These are phyloP conservation scores for Quillaja saponaria DNA, from an alignment of 306 rosid genomes.

Conservation along the genomic window DNA sequence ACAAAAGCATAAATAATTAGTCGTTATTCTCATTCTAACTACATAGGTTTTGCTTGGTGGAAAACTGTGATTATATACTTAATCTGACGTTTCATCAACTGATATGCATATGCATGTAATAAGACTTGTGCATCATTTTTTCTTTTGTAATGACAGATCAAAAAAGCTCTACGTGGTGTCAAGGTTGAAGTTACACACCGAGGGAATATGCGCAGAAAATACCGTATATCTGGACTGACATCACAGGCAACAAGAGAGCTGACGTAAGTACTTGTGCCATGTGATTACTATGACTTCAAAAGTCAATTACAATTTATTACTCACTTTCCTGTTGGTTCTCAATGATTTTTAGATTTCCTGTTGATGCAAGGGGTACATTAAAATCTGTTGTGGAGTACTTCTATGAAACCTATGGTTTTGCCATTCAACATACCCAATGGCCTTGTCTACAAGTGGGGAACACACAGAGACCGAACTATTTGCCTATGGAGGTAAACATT, in stretches of 20 bases:
- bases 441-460: slow-evolving; percentile 98
- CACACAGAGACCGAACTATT: slow-evolving; percentile 81
- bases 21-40: too few species aligned
- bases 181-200: slow-evolving; percentile 97
- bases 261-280: slow-evolving; percentile 52
- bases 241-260: slow-evolving; percentile 91
- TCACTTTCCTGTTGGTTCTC: slow-evolving; percentile 9
- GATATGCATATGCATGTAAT: neutral
- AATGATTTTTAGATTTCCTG: slow-evolving; percentile 68
- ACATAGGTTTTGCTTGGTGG: too few species aligned
- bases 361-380: slow-evolving; percentile 88
- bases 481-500: slow-evolving; percentile 85
- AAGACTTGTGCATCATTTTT: too few species aligned
- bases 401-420: slow-evolving; percentile 81
- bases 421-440: slow-evolving; percentile 85
- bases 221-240: slow-evolving; percentile 88
- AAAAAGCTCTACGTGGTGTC: slow-evolving; percentile 92
- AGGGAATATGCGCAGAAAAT: slow-evolving; percentile 90
- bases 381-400: slow-evolving; percentile 94
- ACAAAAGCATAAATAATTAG: too few species aligned
- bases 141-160: slow-evolving; percentile 54
- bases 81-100: too few species aligned
- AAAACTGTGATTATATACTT: too few species aligned
- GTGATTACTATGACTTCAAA: neutral
- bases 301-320: neutral